Base-by-base conservation (phyloP, 768 basidiomycete species). In the Trametes punicea region DNA sequence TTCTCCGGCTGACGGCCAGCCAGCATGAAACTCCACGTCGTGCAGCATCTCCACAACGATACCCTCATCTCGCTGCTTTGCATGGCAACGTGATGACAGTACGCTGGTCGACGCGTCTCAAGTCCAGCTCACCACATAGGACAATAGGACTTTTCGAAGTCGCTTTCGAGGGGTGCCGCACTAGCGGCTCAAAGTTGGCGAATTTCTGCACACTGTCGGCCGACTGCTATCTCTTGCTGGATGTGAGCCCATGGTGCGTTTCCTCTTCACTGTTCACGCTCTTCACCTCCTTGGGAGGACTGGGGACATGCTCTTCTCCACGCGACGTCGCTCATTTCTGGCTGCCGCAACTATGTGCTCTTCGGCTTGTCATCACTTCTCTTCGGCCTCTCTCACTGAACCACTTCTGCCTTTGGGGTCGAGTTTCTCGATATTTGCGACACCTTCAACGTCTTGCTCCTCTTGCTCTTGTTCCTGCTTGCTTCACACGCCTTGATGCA, bases 401-500 rank as follows among this genome's bases (percentile, higher is more conserved):
- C 29, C 29, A 11, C 13, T 15, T 31, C 20, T 27, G 25, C 18
- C 39, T 23, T 4, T 26, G 31, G 13, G 7, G n/a, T 18, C 39
- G 27, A 31, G 3, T 8, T 1, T 40, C 45, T 47, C 45, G 45
- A 18, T 30, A 6, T 15, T 48, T 18, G 48, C 27, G 38, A 29
- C 20, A 3, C 30, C 45, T 36, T 55, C 27, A 27, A 25, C 41
- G 6, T n/a, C 27, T 51, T 30, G 27, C 4, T 23, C 7, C 21
- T 33, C 18, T 27, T 31, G 25, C 23, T 25, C 33, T 46, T 39
- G 25, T 10, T 46, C 13, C 16, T 40, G 9, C 46, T 39, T 53
- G 33, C 11, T 42, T 53, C 49, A 51, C 57, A 54, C 46, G 39
- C 9, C 40, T 44, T 47, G 48, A 33, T 26, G 34, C 52, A 49